Evolutionary conservation across 257 asterid genomes (phyloP).

Genomic region (Primulina huaijiensis): DNA sequence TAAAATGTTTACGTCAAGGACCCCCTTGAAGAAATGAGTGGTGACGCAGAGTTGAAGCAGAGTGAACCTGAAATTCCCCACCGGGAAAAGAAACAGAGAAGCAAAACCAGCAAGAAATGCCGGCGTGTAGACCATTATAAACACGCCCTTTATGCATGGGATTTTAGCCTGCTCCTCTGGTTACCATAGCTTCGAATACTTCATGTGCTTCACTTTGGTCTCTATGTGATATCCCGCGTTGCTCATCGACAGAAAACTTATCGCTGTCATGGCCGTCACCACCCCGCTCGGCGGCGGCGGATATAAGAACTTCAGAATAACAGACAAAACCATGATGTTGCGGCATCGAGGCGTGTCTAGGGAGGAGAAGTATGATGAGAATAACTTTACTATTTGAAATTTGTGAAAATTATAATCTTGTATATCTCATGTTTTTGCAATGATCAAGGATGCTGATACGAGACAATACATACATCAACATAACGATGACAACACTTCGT

Average conservation of each 20-base stretch:
- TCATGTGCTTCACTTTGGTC: conserved; percentile 39
- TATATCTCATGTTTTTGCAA: too few species aligned
- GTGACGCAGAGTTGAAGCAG: conserved; percentile 56
- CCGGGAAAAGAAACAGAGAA: conserved; percentile 46
- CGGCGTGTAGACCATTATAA: conserved; percentile 49
- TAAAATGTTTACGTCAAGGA: conserved; percentile 47
- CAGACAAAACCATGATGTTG: conserved; percentile 27
- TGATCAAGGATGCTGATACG: too few species aligned
- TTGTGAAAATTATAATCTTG: too few species aligned
- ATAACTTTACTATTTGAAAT: too few species aligned
- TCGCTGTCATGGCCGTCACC: conserved; percentile 34
- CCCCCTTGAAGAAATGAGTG: conserved; percentile 69
- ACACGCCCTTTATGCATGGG: conserved; percentile 58
- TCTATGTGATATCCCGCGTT: conserved; percentile 53
- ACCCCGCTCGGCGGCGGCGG: conserved; percentile 44
- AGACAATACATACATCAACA: too few species aligned
- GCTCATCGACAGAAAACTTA: conserved; percentile 32
- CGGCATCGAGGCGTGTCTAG: too few species aligned
- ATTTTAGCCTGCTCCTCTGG: conserved; percentile 8
- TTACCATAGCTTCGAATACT: conserved; percentile 53
- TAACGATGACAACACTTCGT: too few species aligned
- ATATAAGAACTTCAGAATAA: conserved; percentile 26
- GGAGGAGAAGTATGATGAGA: too few species aligned
- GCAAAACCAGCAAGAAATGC: conserved; percentile 49
- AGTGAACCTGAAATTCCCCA: conserved; percentile 53